Evolutionary conservation across 768 basidiomycete species (phyloP).

Genomic region (Lactarius hatsudake): DNA sequence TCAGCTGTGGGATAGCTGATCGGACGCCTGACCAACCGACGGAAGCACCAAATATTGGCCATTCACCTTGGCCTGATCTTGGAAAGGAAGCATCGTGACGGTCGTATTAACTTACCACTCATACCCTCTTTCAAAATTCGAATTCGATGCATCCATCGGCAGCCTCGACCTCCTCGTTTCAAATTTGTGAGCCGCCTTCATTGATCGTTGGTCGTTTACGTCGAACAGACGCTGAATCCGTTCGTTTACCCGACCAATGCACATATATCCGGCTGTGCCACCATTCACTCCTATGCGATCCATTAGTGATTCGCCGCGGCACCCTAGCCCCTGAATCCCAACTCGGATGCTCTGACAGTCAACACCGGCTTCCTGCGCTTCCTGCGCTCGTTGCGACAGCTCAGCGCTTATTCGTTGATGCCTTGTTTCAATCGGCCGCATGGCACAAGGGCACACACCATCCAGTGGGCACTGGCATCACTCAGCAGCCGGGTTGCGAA

Average conservation of each 20-base stretch:
- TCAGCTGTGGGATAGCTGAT: constrained; percentile 20
- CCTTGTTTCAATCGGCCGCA: constrained; percentile 2
- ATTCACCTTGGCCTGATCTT: background rate
- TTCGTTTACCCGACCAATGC: background rate
- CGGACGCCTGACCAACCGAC: constrained; percentile 9
- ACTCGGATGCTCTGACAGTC: background rate
- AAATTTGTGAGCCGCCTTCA: constrained; percentile 9
- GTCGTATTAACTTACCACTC: background rate
- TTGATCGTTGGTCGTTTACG: background rate
- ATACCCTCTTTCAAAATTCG: background rate
- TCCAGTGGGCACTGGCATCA: background rate
- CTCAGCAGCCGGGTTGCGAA: constrained; percentile 5
- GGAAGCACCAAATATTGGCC: background rate
- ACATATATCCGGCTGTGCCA: background rate
- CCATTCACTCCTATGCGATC: background rate
- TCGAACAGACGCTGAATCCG: constrained; percentile 1
- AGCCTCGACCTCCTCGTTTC: constrained; percentile 19
- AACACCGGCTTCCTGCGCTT: background rate
- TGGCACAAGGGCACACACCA: background rate
- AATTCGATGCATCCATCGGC: background rate
- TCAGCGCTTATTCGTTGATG: constrained; percentile 10
- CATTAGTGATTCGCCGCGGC: constrained; percentile 3
- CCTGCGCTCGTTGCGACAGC: constrained; percentile 1
- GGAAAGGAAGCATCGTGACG: constrained; percentile 10
- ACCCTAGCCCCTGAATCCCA: constrained; percentile 1